Conservation (phyloP, 495 filamentous ascomycete genomes). For the Mycothermus thermophilus region DNA sequence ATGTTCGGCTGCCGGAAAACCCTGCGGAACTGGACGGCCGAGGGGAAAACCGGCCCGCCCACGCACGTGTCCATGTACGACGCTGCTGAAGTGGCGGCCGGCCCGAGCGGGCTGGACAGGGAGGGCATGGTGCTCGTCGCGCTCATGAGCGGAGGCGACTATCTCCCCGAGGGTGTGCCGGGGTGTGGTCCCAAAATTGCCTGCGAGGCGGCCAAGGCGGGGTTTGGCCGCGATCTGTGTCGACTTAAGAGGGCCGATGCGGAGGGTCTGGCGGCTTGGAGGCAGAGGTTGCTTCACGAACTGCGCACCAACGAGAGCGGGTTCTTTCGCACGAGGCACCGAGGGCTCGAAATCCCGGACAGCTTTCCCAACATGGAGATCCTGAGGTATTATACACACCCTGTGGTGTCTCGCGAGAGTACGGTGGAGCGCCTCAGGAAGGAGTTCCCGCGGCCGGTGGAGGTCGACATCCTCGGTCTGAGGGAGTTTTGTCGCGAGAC, state of each 20-base stretch:
- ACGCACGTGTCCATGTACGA: conserved; percentile 82
- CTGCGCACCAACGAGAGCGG: conserved; percentile 72
- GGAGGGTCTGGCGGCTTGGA: conserved; percentile 53
- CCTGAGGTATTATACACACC: conserved; percentile 73
- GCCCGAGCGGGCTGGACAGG: conserved; percentile 47
- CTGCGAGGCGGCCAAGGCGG: conserved; percentile 77
- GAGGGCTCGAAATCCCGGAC: conserved; percentile 59
- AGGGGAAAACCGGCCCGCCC: conserved; percentile 47
- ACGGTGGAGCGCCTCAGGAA: conserved; percentile 45
- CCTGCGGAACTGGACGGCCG: conserved; percentile 71
- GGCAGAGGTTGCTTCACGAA: conserved; percentile 58
- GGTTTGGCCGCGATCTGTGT: conserved; percentile 72
- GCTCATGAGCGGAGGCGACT: conserved; percentile 92
- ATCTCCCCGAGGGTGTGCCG: conserved; percentile 76
- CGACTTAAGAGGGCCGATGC: conserved; percentile 35
- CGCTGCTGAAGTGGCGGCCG: conserved; percentile 34
- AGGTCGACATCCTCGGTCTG: conserved; percentile 53
- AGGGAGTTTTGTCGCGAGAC: conserved; percentile 59
- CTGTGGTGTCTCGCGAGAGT: conserved; percentile 53
- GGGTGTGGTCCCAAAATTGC: conserved; percentile 78
- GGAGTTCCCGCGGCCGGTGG: conserved; percentile 45
- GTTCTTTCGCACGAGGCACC: conserved; percentile 63
- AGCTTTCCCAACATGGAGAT: conserved; percentile 67
- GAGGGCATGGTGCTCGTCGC: conserved; percentile 92
- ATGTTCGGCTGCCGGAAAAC: conserved; percentile 86